These are phyloP conservation scores for Logfia minima DNA, from an alignment of 129 eudicot species.

Conservation along the genomic window DNA sequence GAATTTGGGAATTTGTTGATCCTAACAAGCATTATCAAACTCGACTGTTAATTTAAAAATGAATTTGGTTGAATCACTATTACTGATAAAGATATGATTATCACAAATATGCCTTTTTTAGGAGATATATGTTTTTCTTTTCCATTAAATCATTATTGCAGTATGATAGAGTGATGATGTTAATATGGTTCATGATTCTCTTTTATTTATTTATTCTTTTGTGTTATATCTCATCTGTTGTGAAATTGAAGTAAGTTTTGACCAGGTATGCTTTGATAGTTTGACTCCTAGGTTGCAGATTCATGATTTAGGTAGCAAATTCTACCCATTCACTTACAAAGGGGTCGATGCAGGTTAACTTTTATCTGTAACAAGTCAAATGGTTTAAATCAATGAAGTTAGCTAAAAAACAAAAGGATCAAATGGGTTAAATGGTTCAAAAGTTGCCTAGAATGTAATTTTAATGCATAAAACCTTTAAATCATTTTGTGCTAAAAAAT, in stretches of 20 bases:
- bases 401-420: too few relatives aligned
- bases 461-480: not conserved
- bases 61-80: not conserved
- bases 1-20: conserved; percentile 6
- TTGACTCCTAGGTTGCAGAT: not conserved
- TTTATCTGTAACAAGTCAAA: too few relatives aligned
- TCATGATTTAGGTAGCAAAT: not conserved
- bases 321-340: not conserved
- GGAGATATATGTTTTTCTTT: not conserved
- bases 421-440: not conserved
- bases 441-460: not conserved
- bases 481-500: not conserved
- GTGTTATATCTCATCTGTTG: not conserved
- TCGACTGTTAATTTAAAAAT: not conserved
- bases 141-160: not conserved
- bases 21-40: not conserved
- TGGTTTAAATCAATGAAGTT: too few relatives aligned
- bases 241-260: not conserved
- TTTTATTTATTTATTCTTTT: not conserved
- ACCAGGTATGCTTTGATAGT: not conserved
- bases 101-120: not conserved
- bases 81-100: not conserved
- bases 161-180: not conserved
- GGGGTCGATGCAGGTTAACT: not conserved
- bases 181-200: not conserved